Evolutionary conservation across 805 yeast genomes (phyloP).

Genomic region (Wickerhamia fluorescens): DNA sequence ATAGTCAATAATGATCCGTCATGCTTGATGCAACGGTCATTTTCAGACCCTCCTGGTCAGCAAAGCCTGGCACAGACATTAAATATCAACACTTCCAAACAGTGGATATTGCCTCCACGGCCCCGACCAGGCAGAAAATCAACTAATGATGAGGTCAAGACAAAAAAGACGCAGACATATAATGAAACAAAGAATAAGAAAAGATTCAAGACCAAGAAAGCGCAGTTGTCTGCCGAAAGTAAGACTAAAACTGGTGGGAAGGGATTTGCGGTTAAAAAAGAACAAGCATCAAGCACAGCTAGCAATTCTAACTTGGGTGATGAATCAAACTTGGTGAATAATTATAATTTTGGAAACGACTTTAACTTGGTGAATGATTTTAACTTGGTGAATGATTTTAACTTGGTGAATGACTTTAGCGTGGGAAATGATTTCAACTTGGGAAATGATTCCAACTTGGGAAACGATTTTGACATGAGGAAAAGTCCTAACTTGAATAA

Average conservation of each 20-base stretch:
- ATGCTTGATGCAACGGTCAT: slow-evolving; percentile 7
- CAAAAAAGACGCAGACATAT: not conserved
- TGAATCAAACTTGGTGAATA: not conserved
- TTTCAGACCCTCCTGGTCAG: slow-evolving; percentile 2
- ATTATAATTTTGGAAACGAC: no score
- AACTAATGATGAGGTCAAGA: slow-evolving; percentile 6
- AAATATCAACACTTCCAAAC: slow-evolving; percentile 31
- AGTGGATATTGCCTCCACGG: slow-evolving; percentile 36
- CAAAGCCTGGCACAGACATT: no score
- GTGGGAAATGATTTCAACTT: no score
- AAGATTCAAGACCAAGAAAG: slow-evolving; percentile 4
- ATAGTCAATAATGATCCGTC: slow-evolving; percentile 8
- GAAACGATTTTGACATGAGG: not conserved
- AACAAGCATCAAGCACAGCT: not conserved
- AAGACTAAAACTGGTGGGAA: no score
- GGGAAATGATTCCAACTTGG: no score
- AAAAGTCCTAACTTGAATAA: no score
- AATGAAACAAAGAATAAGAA: slow-evolving; percentile 4
- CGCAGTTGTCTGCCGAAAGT: no score
- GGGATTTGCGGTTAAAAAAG: slow-evolving; percentile 1
- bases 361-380: no score
- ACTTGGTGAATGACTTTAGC: not conserved
- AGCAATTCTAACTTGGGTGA: not conserved
- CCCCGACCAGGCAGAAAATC: slow-evolving; percentile 39
- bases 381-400: not conserved